phyloP scores from a whole-genome alignment of 2,329 filamentous ascomycete genomes.

The Arthrobotrys musiformis region DNA sequence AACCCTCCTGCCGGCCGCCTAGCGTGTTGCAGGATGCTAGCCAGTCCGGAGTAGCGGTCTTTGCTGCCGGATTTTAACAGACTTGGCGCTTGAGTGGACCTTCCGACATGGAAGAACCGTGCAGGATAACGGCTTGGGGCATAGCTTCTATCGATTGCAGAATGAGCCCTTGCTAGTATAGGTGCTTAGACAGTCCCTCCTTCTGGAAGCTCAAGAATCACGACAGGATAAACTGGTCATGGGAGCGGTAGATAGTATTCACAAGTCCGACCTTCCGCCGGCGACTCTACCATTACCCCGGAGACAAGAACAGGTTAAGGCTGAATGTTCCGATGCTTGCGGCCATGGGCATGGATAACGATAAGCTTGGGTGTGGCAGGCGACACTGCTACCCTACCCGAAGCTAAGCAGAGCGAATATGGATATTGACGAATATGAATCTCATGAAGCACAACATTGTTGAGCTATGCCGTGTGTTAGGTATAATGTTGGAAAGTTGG shows the following conservation, averaged over 20 bases:
- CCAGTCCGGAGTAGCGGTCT: slow-evolving; percentile 48
- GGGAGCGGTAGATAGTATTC: neutral
- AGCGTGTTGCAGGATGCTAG: slow-evolving; percentile 42
- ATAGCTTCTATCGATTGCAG: slow-evolving; percentile 29
- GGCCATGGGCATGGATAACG: neutral
- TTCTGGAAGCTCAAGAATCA: slow-evolving; percentile 12
- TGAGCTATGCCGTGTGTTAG: neutral
- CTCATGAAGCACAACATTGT: neutral
- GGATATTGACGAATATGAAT: neutral
- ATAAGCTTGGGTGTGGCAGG: slow-evolving; percentile 17
- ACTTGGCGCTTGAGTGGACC: slow-evolving; percentile 34
- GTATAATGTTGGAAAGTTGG: slow-evolving; percentile 9
- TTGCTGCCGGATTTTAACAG: slow-evolving; percentile 43
- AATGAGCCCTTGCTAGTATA: neutral
- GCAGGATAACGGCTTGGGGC: slow-evolving; percentile 11
- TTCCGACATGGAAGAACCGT: slow-evolving; percentile 11
- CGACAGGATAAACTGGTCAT: slow-evolving; percentile 14
- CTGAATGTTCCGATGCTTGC: neutral
- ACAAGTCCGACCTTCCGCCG: neutral
- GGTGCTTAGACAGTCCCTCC: slow-evolving; percentile 7
- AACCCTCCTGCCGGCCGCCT: slow-evolving; percentile 17
- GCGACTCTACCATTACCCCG: neutral
- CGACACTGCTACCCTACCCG: slow-evolving; percentile 3
- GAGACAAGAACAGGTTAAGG: neutral
- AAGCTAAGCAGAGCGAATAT: neutral